These are phyloP conservation scores for Buddleja alternifolia DNA, from an alignment of 257 asterid species.

Conservation along the genomic window DNA sequence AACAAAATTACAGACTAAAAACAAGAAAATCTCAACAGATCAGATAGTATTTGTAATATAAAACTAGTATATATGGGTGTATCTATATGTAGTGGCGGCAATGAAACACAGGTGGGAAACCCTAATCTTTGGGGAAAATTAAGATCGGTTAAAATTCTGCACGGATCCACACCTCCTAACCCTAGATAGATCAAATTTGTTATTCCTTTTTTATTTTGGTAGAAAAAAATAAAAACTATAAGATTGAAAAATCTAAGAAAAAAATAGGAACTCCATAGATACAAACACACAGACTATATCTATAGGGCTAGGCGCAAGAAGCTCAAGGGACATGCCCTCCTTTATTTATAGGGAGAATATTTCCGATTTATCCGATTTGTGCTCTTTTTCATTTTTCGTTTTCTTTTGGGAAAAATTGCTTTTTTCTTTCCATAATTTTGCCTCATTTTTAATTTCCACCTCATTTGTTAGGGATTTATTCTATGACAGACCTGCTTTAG, in stretches of 20 bases:
- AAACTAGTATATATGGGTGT: constrained; percentile 29
- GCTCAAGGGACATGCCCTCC: constrained; percentile 12
- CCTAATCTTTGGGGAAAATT: constrained; percentile 48
- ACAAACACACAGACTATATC: constrained; percentile 54
- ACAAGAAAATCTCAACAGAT: constrained; percentile 32
- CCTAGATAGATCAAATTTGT: constrained; percentile 52
- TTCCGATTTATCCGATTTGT: constrained; percentile 20
- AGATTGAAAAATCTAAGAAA: constrained; percentile 27
- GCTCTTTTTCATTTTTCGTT: background rate
- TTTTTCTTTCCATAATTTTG: background rate
- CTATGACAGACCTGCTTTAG: no score
- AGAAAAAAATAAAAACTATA: constrained; percentile 3
- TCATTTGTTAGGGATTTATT: no score
- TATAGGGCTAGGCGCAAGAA: constrained; percentile 83
- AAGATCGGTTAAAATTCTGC: constrained; percentile 34
- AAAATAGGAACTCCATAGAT: constrained; percentile 39
- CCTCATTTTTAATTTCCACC: no score
- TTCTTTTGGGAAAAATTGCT: background rate
- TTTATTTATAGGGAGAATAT: constrained; percentile 31
- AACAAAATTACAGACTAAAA: constrained; percentile 19
- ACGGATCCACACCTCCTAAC: constrained; percentile 78
- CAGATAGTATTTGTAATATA: constrained; percentile 27
- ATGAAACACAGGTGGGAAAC: constrained; percentile 64
- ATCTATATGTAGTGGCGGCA: constrained; percentile 55
- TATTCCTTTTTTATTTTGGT: constrained; percentile 32